These are phyloP conservation scores for Hortiboletus campestris DNA, from an alignment of 768 basidiomycete species.

Conservation along the genomic window DNA sequence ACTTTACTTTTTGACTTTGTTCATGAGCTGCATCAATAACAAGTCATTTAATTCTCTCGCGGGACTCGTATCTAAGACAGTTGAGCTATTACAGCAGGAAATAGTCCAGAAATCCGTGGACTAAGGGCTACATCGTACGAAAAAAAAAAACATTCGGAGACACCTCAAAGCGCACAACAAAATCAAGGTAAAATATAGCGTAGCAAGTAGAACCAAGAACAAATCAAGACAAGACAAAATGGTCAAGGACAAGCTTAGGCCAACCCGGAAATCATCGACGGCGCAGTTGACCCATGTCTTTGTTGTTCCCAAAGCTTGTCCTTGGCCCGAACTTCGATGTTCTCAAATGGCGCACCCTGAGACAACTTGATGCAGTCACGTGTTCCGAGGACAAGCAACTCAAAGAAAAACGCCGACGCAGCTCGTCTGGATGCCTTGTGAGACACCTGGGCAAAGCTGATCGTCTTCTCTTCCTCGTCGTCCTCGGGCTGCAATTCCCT, in stretches of 20 bases:
- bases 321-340: conserved; percentile 82
- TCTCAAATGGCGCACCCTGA: conserved; percentile 74
- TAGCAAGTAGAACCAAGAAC: conserved; percentile 11
- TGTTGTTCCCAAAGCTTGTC: conserved; percentile 83
- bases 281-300: conserved; percentile 40
- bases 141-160: background rate
- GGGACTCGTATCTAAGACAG: background rate
- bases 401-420: conserved; percentile 97
- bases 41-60: background rate
- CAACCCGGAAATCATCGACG: conserved; percentile 47
- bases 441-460: conserved; percentile 79
- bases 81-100: conserved; percentile 2
- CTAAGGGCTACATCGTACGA: conserved; percentile 9
- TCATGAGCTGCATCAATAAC: background rate
- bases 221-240: conserved; percentile 10
- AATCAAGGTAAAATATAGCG: background rate
- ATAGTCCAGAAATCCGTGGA: background rate
- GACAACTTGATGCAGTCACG: conserved; percentile 84
- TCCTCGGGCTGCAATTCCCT: conserved; percentile 62
- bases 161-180: background rate
- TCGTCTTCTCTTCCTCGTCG: conserved; percentile 51
- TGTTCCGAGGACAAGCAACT: conserved; percentile 90
- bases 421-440: conserved; percentile 88
- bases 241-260: conserved; percentile 18
- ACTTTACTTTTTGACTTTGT: background rate